Evolutionary conservation across 2,329 filamentous ascomycete genomes (phyloP).

Genomic region (Cryphonectria japonica): DNA sequence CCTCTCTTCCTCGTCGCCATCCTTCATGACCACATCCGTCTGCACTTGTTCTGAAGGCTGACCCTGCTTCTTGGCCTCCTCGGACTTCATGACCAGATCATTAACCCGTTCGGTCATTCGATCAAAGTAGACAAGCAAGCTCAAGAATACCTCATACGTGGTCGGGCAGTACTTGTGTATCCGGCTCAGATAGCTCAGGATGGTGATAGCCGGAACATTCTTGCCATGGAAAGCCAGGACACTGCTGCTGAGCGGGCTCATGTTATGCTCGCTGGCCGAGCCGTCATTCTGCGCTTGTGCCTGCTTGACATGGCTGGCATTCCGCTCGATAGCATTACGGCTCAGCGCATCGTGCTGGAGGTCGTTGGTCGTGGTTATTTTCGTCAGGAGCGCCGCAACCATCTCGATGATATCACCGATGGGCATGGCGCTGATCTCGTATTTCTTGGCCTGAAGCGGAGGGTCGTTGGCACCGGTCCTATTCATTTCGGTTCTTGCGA

Average conservation of each 20-base stretch:
- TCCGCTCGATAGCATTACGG: slow-evolving; percentile 78
- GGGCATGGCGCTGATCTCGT: slow-evolving; percentile 97
- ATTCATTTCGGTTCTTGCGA: slow-evolving; percentile 78
- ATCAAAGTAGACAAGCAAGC: slow-evolving; percentile 95
- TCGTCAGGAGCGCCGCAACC: slow-evolving; percentile 94
- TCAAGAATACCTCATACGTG: slow-evolving; percentile 96
- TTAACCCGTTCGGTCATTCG: slow-evolving; percentile 98
- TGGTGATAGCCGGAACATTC: slow-evolving; percentile 96
- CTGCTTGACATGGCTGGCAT: slow-evolving; percentile 61
- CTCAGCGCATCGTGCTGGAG: slow-evolving; percentile 90
- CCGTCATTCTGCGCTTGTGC: slow-evolving; percentile 41
- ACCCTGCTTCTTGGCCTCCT: slow-evolving; percentile 51
- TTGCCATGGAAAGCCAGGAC: slow-evolving; percentile 97
- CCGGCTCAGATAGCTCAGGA: slow-evolving; percentile 89
- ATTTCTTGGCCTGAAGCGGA: slow-evolving; percentile 64
- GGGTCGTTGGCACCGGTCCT: slow-evolving; percentile 57
- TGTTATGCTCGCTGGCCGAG: slow-evolving; percentile 45
- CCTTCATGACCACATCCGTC: slow-evolving; percentile 44
- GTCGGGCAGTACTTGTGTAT: slow-evolving; percentile 99
- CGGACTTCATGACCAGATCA: slow-evolving; percentile 72
- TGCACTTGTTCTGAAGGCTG: slow-evolving; percentile 30
- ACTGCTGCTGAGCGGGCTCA: slow-evolving; percentile 60
- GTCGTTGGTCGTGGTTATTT: slow-evolving; percentile 97
- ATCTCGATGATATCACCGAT: slow-evolving; percentile 98
- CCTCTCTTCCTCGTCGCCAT: slow-evolving; percentile 40